Evolutionary conservation across 2,329 filamentous ascomycete species (phyloP), one percentile per base, ranked within the genome.

Genomic region (Cladosporium sp.): DNA sequence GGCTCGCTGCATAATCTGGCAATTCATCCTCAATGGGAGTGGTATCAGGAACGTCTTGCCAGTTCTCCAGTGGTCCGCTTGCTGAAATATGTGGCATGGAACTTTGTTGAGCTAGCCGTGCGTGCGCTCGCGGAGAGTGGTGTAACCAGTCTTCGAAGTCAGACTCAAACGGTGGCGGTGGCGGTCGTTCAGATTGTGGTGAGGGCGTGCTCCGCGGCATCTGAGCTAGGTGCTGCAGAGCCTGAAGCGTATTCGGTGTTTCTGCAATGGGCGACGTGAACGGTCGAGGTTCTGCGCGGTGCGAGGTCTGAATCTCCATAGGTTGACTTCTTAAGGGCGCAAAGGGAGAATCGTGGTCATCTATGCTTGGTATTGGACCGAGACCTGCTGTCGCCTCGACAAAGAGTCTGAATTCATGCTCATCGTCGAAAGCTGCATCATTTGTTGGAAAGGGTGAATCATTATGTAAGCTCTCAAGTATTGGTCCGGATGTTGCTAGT

Each of bases 1-100:
- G 77, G 58, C 75, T 78, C 57, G 75, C 70, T 24, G 74, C 76
- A 59, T 79, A 79, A 60, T 78, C 71, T 0, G 77, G 77, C 13
- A 79, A 60, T 59, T 73, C 71, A 22, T 79, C 73, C 12, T 54
- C 56, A n/a, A 54, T 37, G 4, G 47, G 61, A n/a, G 61, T n/a
- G 3, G 22, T 62, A 13, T 70, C 67, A 10, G 67, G 65, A 5
- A 65, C 49, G 32, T 44, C 53, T 50, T 39, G 50, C 57, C 52
- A 59, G 39, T 42, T 53, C 28, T 22, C 28, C 37, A 40, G 39
- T 37, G 12, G 42, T 24, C 15, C 59, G 42, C 15, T 48, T 20
- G 19, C 39, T 35, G 40, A 36, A 7, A 35, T 45, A 39, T 22
- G 47, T 34, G 36, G 56, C 40, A 55, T 28, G n/a, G 51, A 52